Conservation (phyloP, 225 moss, liverwort and hornwort genomes). For the Neckera pumila region DNA sequence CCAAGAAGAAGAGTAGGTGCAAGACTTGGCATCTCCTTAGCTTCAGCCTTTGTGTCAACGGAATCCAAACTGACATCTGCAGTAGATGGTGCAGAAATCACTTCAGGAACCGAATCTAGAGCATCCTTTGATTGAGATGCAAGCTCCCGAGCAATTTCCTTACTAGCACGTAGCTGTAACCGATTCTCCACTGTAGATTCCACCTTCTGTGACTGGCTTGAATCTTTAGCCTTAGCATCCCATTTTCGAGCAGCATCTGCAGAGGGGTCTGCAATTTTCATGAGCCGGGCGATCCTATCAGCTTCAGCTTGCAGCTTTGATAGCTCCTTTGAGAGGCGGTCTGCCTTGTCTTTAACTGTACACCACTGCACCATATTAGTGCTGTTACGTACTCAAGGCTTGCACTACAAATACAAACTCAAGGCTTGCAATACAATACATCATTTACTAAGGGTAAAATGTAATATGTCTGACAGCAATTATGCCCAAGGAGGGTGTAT, state of each 20-base stretch:
- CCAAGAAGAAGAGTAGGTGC: constrained; percentile 83
- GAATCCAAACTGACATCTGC: constrained; percentile 1
- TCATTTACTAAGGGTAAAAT: background rate
- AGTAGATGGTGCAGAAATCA: background rate
- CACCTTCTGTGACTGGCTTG: constrained; percentile 22
- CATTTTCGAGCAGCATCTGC: constrained; percentile 70
- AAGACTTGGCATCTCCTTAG: constrained; percentile 27
- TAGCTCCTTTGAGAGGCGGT: constrained; percentile 65
- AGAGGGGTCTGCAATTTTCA: constrained; percentile 87
- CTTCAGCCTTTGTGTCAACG: background rate
- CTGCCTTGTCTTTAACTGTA: constrained; percentile 58
- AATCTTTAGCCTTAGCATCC: constrained; percentile 36
- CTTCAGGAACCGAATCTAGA: constrained; percentile 3
- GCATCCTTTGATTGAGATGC: constrained; percentile 16
- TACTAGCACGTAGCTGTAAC: constrained; percentile 28
- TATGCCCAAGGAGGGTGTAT: background rate
- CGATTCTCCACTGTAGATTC: constrained; percentile 36
- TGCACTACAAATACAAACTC: background rate
- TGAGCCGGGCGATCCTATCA: constrained; percentile 61
- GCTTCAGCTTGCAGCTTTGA: constrained; percentile 52
- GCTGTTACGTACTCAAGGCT: background rate
- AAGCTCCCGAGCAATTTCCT: constrained; percentile 36
- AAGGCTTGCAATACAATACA: background rate
- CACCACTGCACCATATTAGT: background rate
- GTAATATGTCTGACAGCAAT: background rate